These are phyloP conservation scores for Ceratocystis colombiana DNA, from an alignment of 2,329 filamentous ascomycete species.

Conservation along the genomic window DNA sequence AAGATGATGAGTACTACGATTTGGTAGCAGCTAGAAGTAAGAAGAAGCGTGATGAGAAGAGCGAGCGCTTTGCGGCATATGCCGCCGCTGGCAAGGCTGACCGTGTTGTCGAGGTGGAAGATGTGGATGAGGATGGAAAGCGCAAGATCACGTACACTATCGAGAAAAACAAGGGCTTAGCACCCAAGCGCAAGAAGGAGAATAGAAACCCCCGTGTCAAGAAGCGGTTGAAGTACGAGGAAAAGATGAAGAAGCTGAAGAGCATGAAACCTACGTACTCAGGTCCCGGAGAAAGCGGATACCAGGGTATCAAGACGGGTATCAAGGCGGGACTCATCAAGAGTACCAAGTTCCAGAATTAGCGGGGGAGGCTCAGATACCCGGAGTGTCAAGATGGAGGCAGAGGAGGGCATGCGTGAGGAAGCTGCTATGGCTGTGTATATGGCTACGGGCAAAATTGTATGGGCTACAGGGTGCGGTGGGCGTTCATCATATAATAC, in stretches of 20 bases:
- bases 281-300: conserved; percentile 73
- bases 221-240: conserved; percentile 93
- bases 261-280: conserved; percentile 80
- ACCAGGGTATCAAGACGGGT: conserved; percentile 85
- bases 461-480: conserved; percentile 18
- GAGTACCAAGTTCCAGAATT: conserved; percentile 70
- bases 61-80: conserved; percentile 45
- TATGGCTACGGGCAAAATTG: conserved; percentile 24
- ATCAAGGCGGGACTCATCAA: conserved; percentile 91
- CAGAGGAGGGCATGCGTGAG: not conserved
- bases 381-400: not conserved
- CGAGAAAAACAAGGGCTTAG: conserved; percentile 93
- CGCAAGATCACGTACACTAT: conserved; percentile 88
- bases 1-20: conserved; percentile 80
- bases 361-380: conserved; percentile 13
- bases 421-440: not conserved
- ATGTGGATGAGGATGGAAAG: conserved; percentile 73
- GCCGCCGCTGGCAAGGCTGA: conserved; percentile 54
- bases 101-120: conserved; percentile 54
- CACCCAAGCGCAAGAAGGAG: conserved; percentile 85
- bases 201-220: conserved; percentile 91
- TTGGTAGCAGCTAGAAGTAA: conserved; percentile 62
- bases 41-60: conserved; percentile 65
- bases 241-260: conserved; percentile 93
- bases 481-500: conserved; percentile 22